Evolutionary conservation across 169 alveolate species (phyloP).

Genomic region (Eimeria sp.): DNA sequence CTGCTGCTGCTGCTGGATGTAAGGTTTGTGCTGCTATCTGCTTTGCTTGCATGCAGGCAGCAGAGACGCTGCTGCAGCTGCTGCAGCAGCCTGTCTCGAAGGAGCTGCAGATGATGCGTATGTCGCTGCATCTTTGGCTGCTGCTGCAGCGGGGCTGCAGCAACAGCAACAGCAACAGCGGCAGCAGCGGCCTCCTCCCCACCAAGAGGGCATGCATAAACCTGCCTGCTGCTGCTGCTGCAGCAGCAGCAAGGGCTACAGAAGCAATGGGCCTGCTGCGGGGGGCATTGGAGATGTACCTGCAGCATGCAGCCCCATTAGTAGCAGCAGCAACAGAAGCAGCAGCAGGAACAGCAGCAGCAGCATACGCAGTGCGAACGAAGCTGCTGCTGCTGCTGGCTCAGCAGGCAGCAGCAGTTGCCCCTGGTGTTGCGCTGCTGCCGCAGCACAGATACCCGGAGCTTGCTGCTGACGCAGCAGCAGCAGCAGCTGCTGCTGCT

Average conservation of each 20-base stretch:
- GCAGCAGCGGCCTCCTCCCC: not conserved
- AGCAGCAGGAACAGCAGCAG: conserved; percentile 23
- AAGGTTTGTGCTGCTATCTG: not conserved
- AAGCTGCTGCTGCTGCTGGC: conserved; percentile 70
- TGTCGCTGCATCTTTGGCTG: conserved; percentile 49
- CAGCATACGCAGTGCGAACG: conserved; percentile 5
- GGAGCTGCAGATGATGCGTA: conserved; percentile 55
- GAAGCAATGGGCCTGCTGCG: conserved; percentile 19
- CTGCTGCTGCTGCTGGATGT: not conserved
- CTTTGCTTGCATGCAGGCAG: conserved; percentile 32
- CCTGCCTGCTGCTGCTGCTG: conserved; percentile 47
- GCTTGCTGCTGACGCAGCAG: conserved; percentile 47
- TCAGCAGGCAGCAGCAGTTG: conserved; percentile 16
- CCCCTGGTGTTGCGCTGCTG: conserved; percentile 38
- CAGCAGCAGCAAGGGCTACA: conserved; percentile 28
- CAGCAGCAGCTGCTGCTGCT: conserved; percentile 71
- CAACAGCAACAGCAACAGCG: conserved; percentile 34
- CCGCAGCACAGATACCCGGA: conserved; percentile 50
- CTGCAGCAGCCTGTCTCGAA: conserved; percentile 27
- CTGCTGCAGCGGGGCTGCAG: conserved; percentile 29
- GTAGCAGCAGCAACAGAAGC: conserved; percentile 65
- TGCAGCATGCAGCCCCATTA: conserved; percentile 28
- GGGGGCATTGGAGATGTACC: conserved; percentile 3
- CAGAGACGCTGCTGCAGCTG: conserved; percentile 17
- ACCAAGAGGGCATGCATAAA: not conserved